Evolutionary conservation across 148 eudicot genomes (phyloP).

Genomic region (Fagopyrum tataricum): DNA sequence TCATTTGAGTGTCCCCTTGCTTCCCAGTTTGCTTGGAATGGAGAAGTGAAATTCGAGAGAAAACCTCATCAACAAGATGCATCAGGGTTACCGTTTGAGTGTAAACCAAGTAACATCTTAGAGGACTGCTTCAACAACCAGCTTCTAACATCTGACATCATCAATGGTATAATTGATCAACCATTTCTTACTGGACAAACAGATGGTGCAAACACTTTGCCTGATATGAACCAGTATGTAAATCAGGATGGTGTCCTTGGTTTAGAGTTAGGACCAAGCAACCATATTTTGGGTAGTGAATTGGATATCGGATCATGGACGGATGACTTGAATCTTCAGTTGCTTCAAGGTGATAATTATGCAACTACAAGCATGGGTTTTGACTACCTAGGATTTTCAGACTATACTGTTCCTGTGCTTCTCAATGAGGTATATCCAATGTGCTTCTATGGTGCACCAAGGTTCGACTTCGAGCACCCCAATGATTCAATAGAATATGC

Average conservation of each 20-base stretch:
- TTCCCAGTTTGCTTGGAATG: constrained; percentile 35
- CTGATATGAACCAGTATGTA: constrained; percentile 24
- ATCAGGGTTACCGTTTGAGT: constrained; percentile 37
- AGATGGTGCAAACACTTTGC: constrained; percentile 22
- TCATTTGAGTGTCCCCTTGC: constrained; percentile 27
- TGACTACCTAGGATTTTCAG: constrained; percentile 32
- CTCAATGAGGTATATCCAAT: constrained; percentile 35
- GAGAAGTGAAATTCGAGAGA: constrained; percentile 8
- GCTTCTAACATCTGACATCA: constrained; percentile 17
- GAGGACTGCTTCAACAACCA: constrained; percentile 13
- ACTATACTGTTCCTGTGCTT: constrained; percentile 31
- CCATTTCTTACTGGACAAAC: constrained; percentile 17
- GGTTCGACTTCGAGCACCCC: constrained; percentile 50
- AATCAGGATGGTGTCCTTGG: constrained; percentile 26
- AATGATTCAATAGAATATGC: constrained; percentile 54
- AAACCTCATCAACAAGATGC: constrained; percentile 17
- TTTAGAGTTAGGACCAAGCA: constrained; percentile 30
- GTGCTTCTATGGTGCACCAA: constrained; percentile 30
- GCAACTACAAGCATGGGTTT: constrained; percentile 29
- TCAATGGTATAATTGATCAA: constrained; percentile 19
- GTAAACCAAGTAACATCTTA: constrained; percentile 22
- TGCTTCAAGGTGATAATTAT: constrained; percentile 35
- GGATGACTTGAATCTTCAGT: constrained; percentile 30
- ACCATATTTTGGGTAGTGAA: constrained; percentile 25
- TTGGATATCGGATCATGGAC: constrained; percentile 30